Conservation (phyloP, 331 rosid genomes). For the Acacia concinna region DNA sequence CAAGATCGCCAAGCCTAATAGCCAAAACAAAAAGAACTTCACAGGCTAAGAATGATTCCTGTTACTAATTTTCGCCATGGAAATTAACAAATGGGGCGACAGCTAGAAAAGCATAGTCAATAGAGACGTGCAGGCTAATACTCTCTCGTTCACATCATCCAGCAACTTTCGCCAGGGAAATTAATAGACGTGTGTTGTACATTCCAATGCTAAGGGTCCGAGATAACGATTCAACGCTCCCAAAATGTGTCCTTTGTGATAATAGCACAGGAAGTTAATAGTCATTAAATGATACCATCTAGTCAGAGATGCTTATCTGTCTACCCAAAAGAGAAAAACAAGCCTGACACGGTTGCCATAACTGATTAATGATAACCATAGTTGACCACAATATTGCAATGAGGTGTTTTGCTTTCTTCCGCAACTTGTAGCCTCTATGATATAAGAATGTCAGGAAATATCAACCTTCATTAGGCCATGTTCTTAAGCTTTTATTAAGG, state of each 20-base stretch:
- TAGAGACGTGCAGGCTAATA: neutral
- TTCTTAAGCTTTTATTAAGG: neutral
- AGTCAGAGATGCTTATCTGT: neutral
- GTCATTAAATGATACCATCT: neutral
- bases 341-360: neutral
- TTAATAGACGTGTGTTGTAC: too few relatives aligned
- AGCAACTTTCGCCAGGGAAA: neutral
- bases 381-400: neutral
- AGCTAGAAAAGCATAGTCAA: neutral
- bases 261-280: neutral
- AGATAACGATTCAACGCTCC: neutral
- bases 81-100: neutral
- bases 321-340: constrained; percentile 4
- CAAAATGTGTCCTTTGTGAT: neutral
- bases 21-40: neutral
- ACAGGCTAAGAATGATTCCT: neutral
- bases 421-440: neutral
- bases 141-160: neutral
- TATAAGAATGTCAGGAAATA: neutral
- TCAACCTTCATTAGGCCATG: neutral
- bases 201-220: neutral
- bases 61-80: neutral
- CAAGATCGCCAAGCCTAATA: neutral
- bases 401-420: neutral
- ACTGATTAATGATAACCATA: neutral